phyloP scores from a whole-genome alignment of 352 stramenopile species.

The Hyaloperonospora brassicae region DNA sequence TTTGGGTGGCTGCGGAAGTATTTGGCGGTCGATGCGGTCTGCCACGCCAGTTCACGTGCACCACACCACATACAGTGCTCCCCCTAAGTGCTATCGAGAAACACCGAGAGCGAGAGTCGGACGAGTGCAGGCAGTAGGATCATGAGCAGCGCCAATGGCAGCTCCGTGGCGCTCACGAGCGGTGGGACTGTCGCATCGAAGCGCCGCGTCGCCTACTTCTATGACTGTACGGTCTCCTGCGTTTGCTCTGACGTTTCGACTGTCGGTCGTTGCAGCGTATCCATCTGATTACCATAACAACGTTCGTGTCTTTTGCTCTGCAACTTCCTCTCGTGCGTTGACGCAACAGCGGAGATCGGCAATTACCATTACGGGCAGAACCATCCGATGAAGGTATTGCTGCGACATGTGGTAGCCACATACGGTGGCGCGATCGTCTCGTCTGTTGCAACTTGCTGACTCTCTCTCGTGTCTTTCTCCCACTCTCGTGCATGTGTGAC shows the following conservation, averaged over 20 bases:
- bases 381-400: constrained; percentile 81
- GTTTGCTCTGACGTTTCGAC: background rate
- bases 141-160: constrained; percentile 26
- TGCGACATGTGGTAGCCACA: background rate
- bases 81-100: background rate
- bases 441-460: background rate
- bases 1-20: constrained; percentile 30
- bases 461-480: background rate
- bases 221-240: constrained; percentile 51
- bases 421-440: background rate
- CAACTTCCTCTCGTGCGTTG: background rate
- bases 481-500: constrained; percentile 1
- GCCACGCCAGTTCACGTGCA: constrained; percentile 5
- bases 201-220: constrained; percentile 85
- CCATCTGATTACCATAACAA: no score
- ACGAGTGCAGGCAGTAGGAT: background rate
- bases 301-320: background rate
- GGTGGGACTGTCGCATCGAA: constrained; percentile 38
- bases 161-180: constrained; percentile 27
- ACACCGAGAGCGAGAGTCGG: no score
- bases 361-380: constrained; percentile 98
- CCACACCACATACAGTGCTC: constrained; percentile 10
- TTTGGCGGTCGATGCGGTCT: constrained; percentile 2
- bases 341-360: constrained; percentile 89
- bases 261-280: no score